These are phyloP conservation scores for Escallonia herrerae DNA, from an alignment of 129 eudicot species.

Conservation along the genomic window DNA sequence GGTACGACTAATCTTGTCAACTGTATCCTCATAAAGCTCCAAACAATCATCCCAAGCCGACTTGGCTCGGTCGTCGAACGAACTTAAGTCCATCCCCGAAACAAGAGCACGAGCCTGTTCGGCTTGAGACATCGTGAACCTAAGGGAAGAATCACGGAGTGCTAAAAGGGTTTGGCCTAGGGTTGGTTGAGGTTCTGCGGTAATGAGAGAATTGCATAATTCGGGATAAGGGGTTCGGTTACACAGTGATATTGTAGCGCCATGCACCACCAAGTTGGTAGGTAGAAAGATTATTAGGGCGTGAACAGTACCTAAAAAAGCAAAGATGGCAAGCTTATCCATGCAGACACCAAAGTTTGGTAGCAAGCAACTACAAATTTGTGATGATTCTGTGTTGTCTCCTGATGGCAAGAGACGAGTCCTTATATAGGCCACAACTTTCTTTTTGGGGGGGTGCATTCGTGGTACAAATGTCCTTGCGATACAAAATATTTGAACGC, in stretches of 20 bases:
- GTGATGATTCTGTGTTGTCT: constrained; percentile 10
- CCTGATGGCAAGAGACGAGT: neutral
- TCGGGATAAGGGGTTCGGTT: constrained; percentile 54
- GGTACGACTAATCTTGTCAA: constrained; percentile 37
- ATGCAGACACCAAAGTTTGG: constrained; percentile 8
- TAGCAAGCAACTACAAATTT: constrained; percentile 9
- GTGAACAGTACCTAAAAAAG: constrained; percentile 18
- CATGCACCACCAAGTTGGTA: constrained; percentile 22
- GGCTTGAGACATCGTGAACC: constrained; percentile 44
- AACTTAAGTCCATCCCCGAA: constrained; percentile 39
- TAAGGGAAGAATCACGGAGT: constrained; percentile 32
- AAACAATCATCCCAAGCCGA: constrained; percentile 60
- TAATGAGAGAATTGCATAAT: constrained; percentile 44
- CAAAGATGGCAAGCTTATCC: constrained; percentile 23
- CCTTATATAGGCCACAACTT: constrained; percentile 30
- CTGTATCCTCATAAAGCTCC: constrained; percentile 59
- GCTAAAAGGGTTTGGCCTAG: constrained; percentile 12
- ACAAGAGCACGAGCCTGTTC: constrained; percentile 35
- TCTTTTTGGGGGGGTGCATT: neutral
- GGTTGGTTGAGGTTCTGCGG: constrained; percentile 22
- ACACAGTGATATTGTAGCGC: constrained; percentile 34
- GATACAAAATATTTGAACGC: neutral
- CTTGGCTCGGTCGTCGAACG: constrained; percentile 33
- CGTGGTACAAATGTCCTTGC: neutral
- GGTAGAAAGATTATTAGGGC: constrained; percentile 11